These are phyloP conservation scores for Agaricus subrufescens DNA, from an alignment of 768 basidiomycete genomes.

Conservation along the genomic window DNA sequence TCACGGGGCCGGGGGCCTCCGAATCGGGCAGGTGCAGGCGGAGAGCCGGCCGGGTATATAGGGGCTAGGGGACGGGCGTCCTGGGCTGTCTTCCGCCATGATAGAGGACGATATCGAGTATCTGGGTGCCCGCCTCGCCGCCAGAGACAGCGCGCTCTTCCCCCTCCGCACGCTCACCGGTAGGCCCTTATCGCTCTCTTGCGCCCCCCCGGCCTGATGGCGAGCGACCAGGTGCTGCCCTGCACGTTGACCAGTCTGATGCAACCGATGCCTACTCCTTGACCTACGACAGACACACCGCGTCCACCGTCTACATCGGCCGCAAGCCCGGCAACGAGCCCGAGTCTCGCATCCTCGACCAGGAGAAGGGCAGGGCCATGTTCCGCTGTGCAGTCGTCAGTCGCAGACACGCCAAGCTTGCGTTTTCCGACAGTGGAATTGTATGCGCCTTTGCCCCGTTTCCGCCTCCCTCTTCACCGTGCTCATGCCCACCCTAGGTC, in stretches of 20 bases:
- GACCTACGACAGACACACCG: conserved; percentile 46
- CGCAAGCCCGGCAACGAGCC: conserved; percentile 54
- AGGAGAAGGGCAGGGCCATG: conserved; percentile 46
- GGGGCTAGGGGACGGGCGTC: conserved; percentile 2
- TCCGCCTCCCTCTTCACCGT: conserved; percentile 13
- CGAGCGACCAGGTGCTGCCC: conserved; percentile 42
- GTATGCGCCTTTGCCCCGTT: conserved; percentile 33
- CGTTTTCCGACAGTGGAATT: conserved; percentile 64
- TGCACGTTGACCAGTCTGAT: conserved; percentile 53
- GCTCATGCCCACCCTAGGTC: conserved; percentile 38
- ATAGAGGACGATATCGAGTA: conserved; percentile 63
- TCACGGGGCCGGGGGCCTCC: conserved; percentile 5
- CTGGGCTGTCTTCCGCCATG: conserved; percentile 13
- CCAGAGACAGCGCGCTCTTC: conserved; percentile 12
- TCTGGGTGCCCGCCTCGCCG: conserved; percentile 39
- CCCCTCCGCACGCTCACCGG: conserved; percentile 34
- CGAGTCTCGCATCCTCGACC: conserved; percentile 31
- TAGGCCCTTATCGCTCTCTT: conserved; percentile 19
- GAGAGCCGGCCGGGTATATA: conserved; percentile 12
- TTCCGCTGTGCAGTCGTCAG: conserved; percentile 79
- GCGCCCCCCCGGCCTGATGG: conserved; percentile 14
- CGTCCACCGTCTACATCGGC: conserved; percentile 57
- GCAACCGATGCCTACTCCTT: conserved; percentile 40
- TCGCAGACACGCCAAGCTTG: conserved; percentile 73
- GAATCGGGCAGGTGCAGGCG: conserved; percentile 1